Conservation (phyloP, 2,329 filamentous ascomycete species). For the Capronia epimyces region DNA sequence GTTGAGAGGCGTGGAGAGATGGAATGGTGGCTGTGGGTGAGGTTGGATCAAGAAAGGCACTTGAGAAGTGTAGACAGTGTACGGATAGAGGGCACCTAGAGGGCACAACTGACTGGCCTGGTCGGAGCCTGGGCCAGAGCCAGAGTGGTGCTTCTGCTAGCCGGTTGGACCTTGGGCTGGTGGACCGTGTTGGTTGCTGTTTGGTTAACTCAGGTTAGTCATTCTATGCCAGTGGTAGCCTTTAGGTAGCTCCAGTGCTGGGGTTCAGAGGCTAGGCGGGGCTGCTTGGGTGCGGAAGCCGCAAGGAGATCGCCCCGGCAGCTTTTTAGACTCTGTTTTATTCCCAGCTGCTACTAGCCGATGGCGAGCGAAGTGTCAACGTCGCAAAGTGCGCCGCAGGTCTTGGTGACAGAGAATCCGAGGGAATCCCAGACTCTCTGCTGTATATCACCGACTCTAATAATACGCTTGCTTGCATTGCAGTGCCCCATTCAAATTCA, state of each 20-base stretch:
- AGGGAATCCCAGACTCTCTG: not conserved
- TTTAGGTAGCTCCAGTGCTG: conserved; percentile 5
- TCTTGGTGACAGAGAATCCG: too few relatives aligned
- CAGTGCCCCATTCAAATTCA: too few relatives aligned
- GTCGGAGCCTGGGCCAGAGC: conserved; percentile 3
- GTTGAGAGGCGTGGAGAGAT: not conserved
- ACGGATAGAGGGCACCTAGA: not conserved
- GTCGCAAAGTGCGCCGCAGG: not conserved
- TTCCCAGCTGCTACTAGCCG: not conserved
- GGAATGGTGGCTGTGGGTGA: conserved; percentile 9
- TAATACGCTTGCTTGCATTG: too few relatives aligned
- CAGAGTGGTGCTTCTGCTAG: not conserved
- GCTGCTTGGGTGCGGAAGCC: conserved; percentile 7
- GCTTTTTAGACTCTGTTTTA: not conserved
- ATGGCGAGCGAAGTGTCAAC: not conserved
- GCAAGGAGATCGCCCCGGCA: conserved; percentile 4
- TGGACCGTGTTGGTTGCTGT: not conserved
- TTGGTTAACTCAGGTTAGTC: not conserved
- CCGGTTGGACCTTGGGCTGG: conserved; percentile 1
- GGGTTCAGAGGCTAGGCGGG: conserved; percentile 7
- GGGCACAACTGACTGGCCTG: not conserved
- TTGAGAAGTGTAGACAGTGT: conserved; percentile 1
- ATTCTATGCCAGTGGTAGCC: not conserved
- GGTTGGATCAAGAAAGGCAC: conserved; percentile 16
- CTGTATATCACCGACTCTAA: too few relatives aligned